Conservation (phyloP, 1,284 basidiomycete genomes). For the Rhodotorula sp. region DNA sequence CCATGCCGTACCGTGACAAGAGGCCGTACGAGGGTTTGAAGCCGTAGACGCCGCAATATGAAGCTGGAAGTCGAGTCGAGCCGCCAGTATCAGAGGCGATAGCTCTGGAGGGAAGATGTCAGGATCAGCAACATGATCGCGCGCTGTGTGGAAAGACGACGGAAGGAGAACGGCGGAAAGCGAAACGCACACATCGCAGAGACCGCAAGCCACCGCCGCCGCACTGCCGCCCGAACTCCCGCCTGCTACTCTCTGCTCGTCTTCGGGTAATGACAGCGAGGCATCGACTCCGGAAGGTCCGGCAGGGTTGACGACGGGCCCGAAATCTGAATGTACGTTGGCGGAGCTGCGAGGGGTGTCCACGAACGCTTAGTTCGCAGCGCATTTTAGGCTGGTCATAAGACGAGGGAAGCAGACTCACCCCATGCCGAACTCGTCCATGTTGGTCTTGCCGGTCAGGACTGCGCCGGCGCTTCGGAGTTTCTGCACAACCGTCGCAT, state of each 20-base stretch:
- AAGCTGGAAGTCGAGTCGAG: conserved; percentile 85
- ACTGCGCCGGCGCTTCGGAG: conserved; percentile 66
- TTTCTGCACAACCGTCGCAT: conserved; percentile 76
- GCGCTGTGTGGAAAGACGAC: too few relatives aligned
- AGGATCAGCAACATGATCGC: neutral
- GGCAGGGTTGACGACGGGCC: conserved; percentile 75
- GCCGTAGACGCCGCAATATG: conserved; percentile 88
- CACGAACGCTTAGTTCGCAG: neutral
- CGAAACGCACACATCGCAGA: conserved; percentile 70
- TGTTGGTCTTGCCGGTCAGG: conserved; percentile 85
- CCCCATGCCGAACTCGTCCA: conserved; percentile 99
- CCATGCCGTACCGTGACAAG: conserved; percentile 82
- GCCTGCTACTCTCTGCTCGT: conserved; percentile 69
- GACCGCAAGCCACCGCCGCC: conserved; percentile 71
- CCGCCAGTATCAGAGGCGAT: conserved; percentile 94
- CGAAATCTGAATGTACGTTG: conserved; percentile 67
- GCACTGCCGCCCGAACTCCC: conserved; percentile 82
- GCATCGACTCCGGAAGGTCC: conserved; percentile 40
- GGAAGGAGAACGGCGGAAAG: neutral
- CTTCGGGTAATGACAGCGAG: conserved; percentile 34
- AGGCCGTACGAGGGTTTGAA: conserved; percentile 94
- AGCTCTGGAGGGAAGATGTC: conserved; percentile 60
- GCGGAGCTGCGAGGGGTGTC: conserved; percentile 58
- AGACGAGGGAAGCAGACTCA: conserved; percentile 48
- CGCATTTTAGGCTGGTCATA: neutral